These are phyloP conservation scores for Penicillium steckii DNA, from an alignment of 495 filamentous ascomycete genomes.

Conservation along the genomic window DNA sequence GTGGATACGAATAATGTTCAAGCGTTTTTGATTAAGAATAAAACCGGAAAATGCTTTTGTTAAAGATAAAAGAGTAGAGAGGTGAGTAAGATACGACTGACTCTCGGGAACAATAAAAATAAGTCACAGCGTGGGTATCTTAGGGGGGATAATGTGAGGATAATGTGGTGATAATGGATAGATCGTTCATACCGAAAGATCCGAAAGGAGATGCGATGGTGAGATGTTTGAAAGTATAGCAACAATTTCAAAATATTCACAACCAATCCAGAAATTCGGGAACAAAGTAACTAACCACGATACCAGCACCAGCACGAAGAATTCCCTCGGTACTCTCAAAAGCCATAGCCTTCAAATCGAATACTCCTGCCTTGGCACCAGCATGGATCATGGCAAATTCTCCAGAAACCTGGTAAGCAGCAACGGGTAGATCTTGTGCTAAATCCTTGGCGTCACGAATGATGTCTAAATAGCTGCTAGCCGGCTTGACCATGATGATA, in stretches of 20 bases:
- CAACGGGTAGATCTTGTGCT: constrained; percentile 83
- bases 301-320: constrained; percentile 84
- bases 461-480: constrained; percentile 90
- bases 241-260: no score
- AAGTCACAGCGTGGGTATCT: constrained; percentile 9
- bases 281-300: constrained; percentile 90
- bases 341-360: constrained; percentile 92
- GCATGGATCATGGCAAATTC: constrained; percentile 99
- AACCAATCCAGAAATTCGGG: constrained; percentile 93
- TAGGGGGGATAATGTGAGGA: no score
- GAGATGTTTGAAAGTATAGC: no score
- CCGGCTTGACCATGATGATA: constrained; percentile 99
- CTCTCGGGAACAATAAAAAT: neutral
- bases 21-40: neutral
- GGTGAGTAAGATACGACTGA: neutral
- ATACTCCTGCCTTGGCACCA: constrained; percentile 93
- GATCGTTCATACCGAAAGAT: constrained; percentile 5
- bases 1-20: neutral
- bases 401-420: constrained; percentile 94
- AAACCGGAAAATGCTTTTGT: neutral
- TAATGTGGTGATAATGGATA: no score
- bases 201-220: no score
- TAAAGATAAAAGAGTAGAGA: neutral
- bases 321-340: constrained; percentile 94
- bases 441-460: constrained; percentile 95